Base-by-base conservation (phyloP, 495 filamentous ascomycete genomes). In the Penicillium arizonense region DNA sequence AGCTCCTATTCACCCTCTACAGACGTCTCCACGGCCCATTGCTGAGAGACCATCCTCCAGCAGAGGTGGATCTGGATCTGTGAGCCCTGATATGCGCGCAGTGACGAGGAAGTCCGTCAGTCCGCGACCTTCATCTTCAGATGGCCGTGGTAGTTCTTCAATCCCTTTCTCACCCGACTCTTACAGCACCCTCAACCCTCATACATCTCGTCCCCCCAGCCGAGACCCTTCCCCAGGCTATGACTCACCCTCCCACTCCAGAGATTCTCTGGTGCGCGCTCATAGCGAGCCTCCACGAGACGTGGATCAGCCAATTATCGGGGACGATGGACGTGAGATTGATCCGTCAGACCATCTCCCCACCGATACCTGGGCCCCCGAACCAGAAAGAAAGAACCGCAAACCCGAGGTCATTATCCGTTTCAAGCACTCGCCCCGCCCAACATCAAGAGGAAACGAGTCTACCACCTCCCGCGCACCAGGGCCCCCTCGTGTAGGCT, bases 271-370 rank as follows among this genome's bases (percentile, higher is more conserved):
- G 9, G 44, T 68, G 16, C 70, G 73, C 32, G 57, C 57, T 20
- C 68, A 80, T 44, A 50, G 62, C 6, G 71, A 73, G 48, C 49
- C 68, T 14, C 44, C 58, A 18, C 64, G 71, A 12, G 69, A 72
- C 32, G 14, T 39, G 2, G 61, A 68, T n/a, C 73, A 69, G 3
- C 79, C 77, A 7, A 92, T 97, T 45, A 86, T 90, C 48, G 89
- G 86, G 0, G 84, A 88, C 50, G 86, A 94, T 67, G 95, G 94
- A 12, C 81, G 89, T 28, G 87, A 92, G 50, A 84, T 97, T 51
- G 94, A 97, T 64, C 93, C 90, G 1, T 92, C 88, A 2, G 94
- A 98, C 67, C 90, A 97, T 63, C 82, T 98, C 1, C 94, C 93
- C 0, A 82, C 89, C 40, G 87, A 92, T 34, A 89, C 86, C 4